These are phyloP conservation scores for Diaporthe helianthi DNA, from an alignment of 2,329 filamentous ascomycete genomes.

Conservation along the genomic window DNA sequence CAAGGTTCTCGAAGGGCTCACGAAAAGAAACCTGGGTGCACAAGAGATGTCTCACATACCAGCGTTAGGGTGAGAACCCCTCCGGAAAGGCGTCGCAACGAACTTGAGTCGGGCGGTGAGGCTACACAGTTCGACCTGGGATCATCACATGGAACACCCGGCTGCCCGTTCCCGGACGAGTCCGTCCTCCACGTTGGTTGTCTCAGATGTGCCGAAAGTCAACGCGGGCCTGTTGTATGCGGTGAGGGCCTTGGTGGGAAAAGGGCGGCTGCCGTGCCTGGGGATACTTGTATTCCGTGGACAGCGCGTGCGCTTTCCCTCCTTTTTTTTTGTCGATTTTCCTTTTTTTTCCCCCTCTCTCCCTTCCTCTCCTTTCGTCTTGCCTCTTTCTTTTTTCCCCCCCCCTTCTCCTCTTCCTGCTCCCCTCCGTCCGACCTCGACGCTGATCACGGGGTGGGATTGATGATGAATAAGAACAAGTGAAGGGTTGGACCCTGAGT, in stretches of 20 bases:
- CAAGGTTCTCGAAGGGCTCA: slow-evolving; percentile 36
- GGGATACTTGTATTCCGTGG: slow-evolving; percentile 33
- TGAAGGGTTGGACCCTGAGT: slow-evolving; percentile 32
- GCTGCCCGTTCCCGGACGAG: slow-evolving; percentile 48
- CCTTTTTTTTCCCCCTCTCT: neutral
- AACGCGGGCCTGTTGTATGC: slow-evolving; percentile 28
- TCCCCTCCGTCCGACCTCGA: neutral
- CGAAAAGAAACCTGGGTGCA: slow-evolving; percentile 35
- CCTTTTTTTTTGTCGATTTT: neutral
- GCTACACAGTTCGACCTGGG: slow-evolving; percentile 50
- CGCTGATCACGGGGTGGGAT: slow-evolving; percentile 7
- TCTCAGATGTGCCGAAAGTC: slow-evolving; percentile 36
- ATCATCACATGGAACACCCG: slow-evolving; percentile 51
- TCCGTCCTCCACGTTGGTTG: slow-evolving; percentile 40
- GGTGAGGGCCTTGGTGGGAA: slow-evolving; percentile 35
- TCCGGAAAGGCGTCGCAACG: slow-evolving; percentile 46
- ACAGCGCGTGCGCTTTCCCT: slow-evolving; percentile 23
- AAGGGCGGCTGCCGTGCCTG: slow-evolving; percentile 32
- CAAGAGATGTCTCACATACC: slow-evolving; percentile 47
- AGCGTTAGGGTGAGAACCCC: slow-evolving; percentile 45
- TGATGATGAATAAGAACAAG: slow-evolving; percentile 23
- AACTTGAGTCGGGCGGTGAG: slow-evolving; percentile 47
- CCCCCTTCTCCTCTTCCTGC: too few relatives aligned
- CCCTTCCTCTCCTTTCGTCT: neutral
- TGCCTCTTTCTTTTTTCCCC: neutral